Base-by-base conservation (phyloP, 2,329 filamentous ascomycete genomes). In the Dendrostoma leiphaemia region DNA sequence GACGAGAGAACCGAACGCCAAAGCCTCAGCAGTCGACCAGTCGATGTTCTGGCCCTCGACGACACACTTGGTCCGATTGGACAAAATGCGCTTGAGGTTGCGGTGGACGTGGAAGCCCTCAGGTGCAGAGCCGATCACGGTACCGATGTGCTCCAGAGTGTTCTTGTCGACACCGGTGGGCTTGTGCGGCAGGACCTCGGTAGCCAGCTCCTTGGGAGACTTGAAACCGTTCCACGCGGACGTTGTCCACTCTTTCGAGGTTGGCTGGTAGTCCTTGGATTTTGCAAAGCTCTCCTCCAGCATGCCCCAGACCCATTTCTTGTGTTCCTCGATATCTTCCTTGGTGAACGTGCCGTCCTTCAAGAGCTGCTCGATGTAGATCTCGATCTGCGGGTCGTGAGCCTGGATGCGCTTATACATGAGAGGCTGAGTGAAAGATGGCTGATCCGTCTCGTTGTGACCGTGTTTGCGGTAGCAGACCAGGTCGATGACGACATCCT, bases 151-250 rank as follows among this genome's bases (percentile, higher is more conserved):
- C 71, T 90, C 84, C 58, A 97, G 75, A 13, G 84, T 86, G 60
- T 88, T 81, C 57, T 72, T 69, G 59, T 89, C 85, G 41, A 97
- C 86, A 47, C 85, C 89, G 35, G 94, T 99, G 24, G 91, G 87
- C 64, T 90, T 84, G 76, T 99, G 94, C 48, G 93, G 92, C 48
- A 99, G 80, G 43, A 97, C 86, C 77, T 99, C 94, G 23, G 88
- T 94, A 29, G 93, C 92, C 60, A 99, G 81, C 75, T 99, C 94
- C 80, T 97, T 97, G 66, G 94, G 94, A 29, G 92, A 96, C 79
- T 97, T 97, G 85, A 99, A 97, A 59, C 93, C 93, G 76, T 99
- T 96, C 94, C 94, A 99, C 53, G 94, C 93, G 48, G 92, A 97
- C 8, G 94, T 97, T 63, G 96, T 86, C 94, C 94, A 99, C 75